These are phyloP conservation scores for Leptographium wingfieldii DNA, from an alignment of 2,329 filamentous ascomycete genomes.

Conservation along the genomic window DNA sequence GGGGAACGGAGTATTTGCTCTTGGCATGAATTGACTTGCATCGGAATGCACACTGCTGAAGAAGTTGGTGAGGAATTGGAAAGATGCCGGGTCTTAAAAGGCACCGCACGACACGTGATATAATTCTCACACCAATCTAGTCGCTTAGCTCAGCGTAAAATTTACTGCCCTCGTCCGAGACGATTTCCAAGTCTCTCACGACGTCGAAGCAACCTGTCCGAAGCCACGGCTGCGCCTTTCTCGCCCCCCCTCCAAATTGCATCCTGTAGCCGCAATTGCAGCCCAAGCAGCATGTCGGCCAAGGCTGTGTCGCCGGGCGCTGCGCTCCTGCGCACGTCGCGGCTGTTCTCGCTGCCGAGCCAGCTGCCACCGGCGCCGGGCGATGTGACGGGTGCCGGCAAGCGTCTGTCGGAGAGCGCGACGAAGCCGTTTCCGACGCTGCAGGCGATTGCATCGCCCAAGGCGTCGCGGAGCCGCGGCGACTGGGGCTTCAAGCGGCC, in stretches of 20 bases:
- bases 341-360: conserved; percentile 76
- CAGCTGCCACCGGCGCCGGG: conserved; percentile 52
- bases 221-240: too few species aligned
- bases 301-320: conserved; percentile 44
- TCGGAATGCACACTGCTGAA: too few species aligned
- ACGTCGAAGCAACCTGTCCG: not conserved
- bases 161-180: not conserved
- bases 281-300: conserved; percentile 15
- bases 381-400: conserved; percentile 33
- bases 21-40: not conserved
- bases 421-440: conserved; percentile 71
- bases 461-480: conserved; percentile 58
- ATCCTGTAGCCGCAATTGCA: not conserved
- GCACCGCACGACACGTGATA: not conserved
- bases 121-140: not conserved
- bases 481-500: conserved; percentile 91
- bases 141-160: not conserved
- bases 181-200: not conserved
- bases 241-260: not conserved
- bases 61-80: too few species aligned
- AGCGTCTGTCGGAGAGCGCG: conserved; percentile 49
- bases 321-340: conserved; percentile 69
- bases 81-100: too few species aligned
- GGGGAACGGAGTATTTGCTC: not conserved
- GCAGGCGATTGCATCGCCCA: conserved; percentile 69